Evolutionary conservation across 78 protist genomes (phyloP), one percentile per base, ranked within the genome.

Genomic region (Bodo saltans): DNA sequence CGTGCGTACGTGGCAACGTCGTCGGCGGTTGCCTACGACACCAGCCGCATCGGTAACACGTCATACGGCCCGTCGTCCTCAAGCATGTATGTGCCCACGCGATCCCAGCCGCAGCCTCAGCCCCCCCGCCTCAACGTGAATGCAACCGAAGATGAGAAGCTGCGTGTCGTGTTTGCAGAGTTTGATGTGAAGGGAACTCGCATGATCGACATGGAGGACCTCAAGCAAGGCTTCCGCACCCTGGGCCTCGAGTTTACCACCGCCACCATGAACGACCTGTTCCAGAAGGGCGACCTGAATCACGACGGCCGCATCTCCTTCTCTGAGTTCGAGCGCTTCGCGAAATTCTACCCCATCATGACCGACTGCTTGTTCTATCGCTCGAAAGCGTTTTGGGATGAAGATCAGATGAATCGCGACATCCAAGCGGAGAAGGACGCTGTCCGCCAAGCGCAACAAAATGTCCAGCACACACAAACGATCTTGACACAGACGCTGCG

Each of bases 281-380:
- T 76, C 69, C 17, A 4, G 34, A 76, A 76, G 69, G 81, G 42
- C 53, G 81, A 76, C 25, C 12, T 2, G 72, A 76, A 76, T 38
- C 69, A 4, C 4, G 81, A 76, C 81, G 40, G 68, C 34, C 35
- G 34, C 81, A 38, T 76, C 67, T 76, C 81, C 39, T 76, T 76
- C 81, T 76, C 81, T 8, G 81, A 76, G 81, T 76, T 76, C 69
- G 42, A 76, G 69, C 72, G 8, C 30, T 76, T 76, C 69, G 40
- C 39, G 41, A 28, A 39, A 12, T 3, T 76, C 35, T 76, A 76
- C 69, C 81, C 81, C 37, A 76, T 30, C 34, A 12, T 76, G 69
- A 12, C 35, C 17, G 81, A 76, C 69, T 76, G 42, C 37, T 35
- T 76, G 26, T 76, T 42, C 81, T 76, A 42, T 12, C 35, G 81